Conservation (phyloP, 148 eudicot genomes). For the Polygonum aviculare region DNA sequence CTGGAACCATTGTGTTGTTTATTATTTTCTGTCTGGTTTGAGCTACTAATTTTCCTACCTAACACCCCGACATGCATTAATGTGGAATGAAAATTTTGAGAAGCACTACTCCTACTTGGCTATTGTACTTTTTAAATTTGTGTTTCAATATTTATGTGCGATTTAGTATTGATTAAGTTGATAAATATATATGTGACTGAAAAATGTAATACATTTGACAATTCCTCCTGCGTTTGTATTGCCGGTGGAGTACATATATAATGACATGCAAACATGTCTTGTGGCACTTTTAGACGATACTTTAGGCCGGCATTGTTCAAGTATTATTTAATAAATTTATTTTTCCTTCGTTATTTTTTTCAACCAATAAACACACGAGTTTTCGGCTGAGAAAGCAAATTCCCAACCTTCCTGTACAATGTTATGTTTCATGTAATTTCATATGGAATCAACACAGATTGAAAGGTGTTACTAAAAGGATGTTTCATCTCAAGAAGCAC, state of each 20-base stretch:
- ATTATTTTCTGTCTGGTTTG: neutral
- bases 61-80: neutral
- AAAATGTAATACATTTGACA: neutral
- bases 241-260: neutral
- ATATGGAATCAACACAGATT: too few relatives aligned
- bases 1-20: neutral
- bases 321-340: neutral
- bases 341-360: neutral
- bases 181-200: neutral
- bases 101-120: neutral
- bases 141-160: neutral
- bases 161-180: neutral
- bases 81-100: neutral
- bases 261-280: slow-evolving; percentile 9
- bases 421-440: too few relatives aligned
- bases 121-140: neutral
- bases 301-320: neutral
- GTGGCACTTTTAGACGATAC: neutral
- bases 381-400: too few relatives aligned
- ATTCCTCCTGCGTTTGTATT: neutral
- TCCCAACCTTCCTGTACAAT: too few relatives aligned
- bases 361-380: too few relatives aligned
- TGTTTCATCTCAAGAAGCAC: too few relatives aligned
- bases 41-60: neutral
- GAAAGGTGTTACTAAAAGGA: too few relatives aligned